Percentiles rank a stretch among this genome's conserved stretches.
phyloP scores from a whole-genome alignment of 2,329 filamentous ascomycete species.

The Penicillium sp. region DNA sequence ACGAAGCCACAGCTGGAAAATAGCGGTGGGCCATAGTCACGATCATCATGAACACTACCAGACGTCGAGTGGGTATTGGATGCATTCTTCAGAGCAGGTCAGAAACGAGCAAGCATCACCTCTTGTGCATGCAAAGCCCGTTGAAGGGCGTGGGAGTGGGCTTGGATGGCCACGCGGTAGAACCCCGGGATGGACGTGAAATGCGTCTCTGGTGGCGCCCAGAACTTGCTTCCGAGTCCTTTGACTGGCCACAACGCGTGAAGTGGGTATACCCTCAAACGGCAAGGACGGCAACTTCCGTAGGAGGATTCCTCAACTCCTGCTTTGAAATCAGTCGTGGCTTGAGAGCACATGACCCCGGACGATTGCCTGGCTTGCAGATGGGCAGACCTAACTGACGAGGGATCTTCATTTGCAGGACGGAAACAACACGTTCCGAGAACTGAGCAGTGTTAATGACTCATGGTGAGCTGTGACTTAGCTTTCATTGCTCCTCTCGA shows the following conservation, averaged over 20 bases:
- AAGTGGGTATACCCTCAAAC: neutral
- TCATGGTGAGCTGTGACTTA: too few species aligned
- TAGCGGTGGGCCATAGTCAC: too few species aligned
- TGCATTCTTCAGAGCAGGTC: neutral
- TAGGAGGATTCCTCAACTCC: neutral
- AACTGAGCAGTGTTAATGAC: too few species aligned
- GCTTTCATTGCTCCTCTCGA: too few species aligned
- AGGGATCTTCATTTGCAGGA: too few species aligned
- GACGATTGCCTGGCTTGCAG: too few species aligned
- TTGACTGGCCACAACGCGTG: neutral
- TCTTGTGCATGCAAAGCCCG: neutral
- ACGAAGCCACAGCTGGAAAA: too few species aligned
- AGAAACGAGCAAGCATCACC: neutral
- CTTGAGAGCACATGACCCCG: neutral
- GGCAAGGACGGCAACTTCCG: constrained; percentile 4
- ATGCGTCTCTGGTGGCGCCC: neutral
- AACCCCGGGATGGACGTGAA: neutral
- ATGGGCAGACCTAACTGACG: too few species aligned
- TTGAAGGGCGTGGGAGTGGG: neutral
- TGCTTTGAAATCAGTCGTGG: constrained; percentile 1
- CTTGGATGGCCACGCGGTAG: neutral
- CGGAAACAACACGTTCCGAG: too few species aligned
- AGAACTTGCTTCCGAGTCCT: neutral
- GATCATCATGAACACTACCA: too few species aligned
- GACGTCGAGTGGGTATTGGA: too few species aligned